These are phyloP conservation scores for Asterionellopsis glacialis DNA, from an alignment of 108 stramenopile genomes.

Conservation along the genomic window DNA sequence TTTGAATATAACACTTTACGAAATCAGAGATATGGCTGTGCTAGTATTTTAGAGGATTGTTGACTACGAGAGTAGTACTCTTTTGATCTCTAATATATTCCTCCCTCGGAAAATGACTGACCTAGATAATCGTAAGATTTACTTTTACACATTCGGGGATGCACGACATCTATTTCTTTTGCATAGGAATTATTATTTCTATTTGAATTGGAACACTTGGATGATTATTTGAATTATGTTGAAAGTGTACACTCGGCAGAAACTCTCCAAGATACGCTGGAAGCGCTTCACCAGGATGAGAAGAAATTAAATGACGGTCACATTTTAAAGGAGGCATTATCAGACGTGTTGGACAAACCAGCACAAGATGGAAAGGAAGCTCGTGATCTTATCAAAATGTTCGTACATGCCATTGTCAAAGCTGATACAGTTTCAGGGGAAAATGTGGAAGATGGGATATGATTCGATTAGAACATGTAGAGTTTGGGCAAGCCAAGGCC, in stretches of 20 bases:
- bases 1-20: too few species aligned
- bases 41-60: too few species aligned
- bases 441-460: constrained; percentile 86
- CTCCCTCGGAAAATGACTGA: too few species aligned
- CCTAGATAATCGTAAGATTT: constrained; percentile 61
- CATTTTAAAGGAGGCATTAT: background rate
- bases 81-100: too few species aligned
- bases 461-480: constrained; percentile 12
- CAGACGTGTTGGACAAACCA: background rate
- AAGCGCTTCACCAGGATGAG: background rate
- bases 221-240: constrained; percentile 10
- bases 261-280: background rate
- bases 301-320: background rate
- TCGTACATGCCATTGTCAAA: constrained; percentile 58
- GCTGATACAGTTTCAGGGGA: constrained; percentile 76
- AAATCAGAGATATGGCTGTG: too few species aligned
- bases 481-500: too few species aligned
- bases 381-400: constrained; percentile 18
- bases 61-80: too few species aligned
- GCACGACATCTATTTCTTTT: constrained; percentile 90
- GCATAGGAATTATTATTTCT: constrained; percentile 88
- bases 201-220: constrained; percentile 45
- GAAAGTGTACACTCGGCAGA: background rate
- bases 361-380: background rate
- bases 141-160: constrained; percentile 94